Percentiles rank a stretch among this genome's conserved stretches.
These are phyloP conservation scores for Neurospora tetraspora DNA, from an alignment of 495 filamentous ascomycete species.

Conservation along the genomic window DNA sequence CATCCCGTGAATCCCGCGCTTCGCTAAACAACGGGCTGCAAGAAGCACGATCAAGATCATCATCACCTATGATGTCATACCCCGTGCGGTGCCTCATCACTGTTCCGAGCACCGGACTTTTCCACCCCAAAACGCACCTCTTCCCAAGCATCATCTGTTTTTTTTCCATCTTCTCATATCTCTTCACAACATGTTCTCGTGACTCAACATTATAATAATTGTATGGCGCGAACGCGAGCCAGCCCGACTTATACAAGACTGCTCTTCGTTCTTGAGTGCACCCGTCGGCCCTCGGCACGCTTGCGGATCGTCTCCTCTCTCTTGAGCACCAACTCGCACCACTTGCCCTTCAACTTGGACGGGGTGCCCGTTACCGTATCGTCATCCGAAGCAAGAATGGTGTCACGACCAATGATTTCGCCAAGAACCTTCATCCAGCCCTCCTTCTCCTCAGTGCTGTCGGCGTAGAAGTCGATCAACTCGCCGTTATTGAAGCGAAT, in stretches of 20 bases:
- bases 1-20: background rate
- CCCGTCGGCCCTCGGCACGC: conserved; percentile 26
- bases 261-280: conserved; percentile 46
- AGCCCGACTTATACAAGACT: conserved; percentile 30
- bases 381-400: conserved; percentile 25
- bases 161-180: background rate
- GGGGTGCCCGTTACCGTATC: conserved; percentile 35
- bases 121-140: background rate
- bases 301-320: conserved; percentile 33
- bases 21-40: background rate
- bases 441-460: conserved; percentile 73
- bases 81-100: background rate
- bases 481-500: conserved; percentile 97
- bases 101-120: background rate
- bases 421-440: conserved; percentile 89
- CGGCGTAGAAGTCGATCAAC: conserved; percentile 96
- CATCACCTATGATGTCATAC: background rate
- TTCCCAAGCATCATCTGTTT: background rate
- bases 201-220: background rate
- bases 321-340: conserved; percentile 81
- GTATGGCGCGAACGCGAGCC: background rate
- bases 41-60: background rate
- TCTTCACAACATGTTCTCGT: background rate
- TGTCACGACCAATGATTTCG: conserved; percentile 64
- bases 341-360: conserved; percentile 43